Evolutionary conservation across 2,329 filamentous ascomycete genomes (phyloP).

Genomic region (Penicillium sp.): DNA sequence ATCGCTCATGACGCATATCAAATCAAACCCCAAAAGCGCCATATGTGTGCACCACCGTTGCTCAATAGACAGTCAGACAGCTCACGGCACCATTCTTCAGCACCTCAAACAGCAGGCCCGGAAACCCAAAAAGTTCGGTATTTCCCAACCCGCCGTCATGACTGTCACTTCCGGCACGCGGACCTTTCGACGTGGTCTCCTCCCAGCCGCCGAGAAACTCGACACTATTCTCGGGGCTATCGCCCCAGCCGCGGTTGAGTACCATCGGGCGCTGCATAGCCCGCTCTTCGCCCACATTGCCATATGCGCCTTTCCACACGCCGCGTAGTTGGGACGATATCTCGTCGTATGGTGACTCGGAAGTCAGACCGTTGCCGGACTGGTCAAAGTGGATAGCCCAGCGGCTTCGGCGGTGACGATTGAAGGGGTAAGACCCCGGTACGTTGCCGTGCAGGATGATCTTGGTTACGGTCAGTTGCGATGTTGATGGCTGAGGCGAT

Average conservation of each 20-base stretch:
- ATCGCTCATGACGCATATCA: conserved; percentile 7
- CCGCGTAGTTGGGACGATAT: conserved; percentile 67
- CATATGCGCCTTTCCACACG: conserved; percentile 67
- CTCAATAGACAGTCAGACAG: conserved; percentile 80
- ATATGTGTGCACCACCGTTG: not conserved
- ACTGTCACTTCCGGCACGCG: conserved; percentile 41
- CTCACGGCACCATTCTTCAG: conserved; percentile 88
- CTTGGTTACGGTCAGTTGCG: conserved; percentile 81
- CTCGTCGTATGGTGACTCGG: conserved; percentile 74
- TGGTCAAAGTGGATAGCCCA: conserved; percentile 68
- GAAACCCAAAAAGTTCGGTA: conserved; percentile 89
- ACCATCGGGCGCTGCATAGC: conserved; percentile 68
- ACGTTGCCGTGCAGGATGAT: conserved; percentile 93
- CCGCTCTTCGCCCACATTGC: conserved; percentile 54
- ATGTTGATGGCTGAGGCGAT: conserved; percentile 35
- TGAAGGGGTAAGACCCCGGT: conserved; percentile 94
- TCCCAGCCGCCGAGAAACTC: conserved; percentile 86
- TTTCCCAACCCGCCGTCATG: conserved; percentile 60
- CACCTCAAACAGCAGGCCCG: conserved; percentile 92
- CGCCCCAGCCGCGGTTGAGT: conserved; percentile 84
- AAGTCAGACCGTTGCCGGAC: conserved; percentile 55
- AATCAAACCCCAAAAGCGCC: not conserved
- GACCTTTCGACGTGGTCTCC: conserved; percentile 57
- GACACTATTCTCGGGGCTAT: conserved; percentile 85
- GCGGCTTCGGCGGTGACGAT: conserved; percentile 82